phyloP scores from a whole-genome alignment of 306 rosid genomes.

The Cucurbita moschata region DNA sequence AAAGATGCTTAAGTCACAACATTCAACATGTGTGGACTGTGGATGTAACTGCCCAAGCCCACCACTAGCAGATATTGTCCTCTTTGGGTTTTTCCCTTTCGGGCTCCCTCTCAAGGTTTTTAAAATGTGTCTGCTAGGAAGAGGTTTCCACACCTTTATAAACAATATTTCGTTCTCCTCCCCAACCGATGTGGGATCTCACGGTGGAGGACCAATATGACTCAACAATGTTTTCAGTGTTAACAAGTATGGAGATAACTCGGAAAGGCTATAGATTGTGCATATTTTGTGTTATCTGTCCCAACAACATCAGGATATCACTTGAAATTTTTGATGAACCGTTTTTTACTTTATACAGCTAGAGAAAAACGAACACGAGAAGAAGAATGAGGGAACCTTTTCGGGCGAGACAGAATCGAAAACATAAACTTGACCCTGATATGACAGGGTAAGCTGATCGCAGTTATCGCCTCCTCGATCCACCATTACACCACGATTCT shows the following conservation, averaged over 20 bases:
- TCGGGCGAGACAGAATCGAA: slow-evolving; percentile 54
- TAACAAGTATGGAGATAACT: not conserved
- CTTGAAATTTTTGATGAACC: slow-evolving; percentile 1
- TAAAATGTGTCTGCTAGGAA: too few relatives aligned
- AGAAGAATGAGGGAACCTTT: slow-evolving; percentile 33
- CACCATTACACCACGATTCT: slow-evolving; percentile 21
- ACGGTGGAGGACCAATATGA: not conserved
- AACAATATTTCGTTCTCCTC: too few relatives aligned
- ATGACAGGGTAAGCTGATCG: slow-evolving; percentile 61
- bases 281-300: not conserved
- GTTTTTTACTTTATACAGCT: not conserved
- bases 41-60: too few relatives aligned
- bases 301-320: not conserved
- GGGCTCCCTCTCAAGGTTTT: too few relatives aligned
- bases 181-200: too few relatives aligned
- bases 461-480: slow-evolving; percentile 31
- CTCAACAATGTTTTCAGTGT: not conserved
- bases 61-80: too few relatives aligned
- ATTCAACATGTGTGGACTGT: not conserved
- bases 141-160: too few relatives aligned
- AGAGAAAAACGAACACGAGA: not conserved
- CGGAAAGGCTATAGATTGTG: not conserved
- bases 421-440: slow-evolving; percentile 65
- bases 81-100: too few relatives aligned
- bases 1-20: not conserved